Percentiles rank a stretch among this genome's conserved stretches.
Conservation (phyloP, 805 yeast species). For the Sungouiozyma ichnusensis region DNA sequence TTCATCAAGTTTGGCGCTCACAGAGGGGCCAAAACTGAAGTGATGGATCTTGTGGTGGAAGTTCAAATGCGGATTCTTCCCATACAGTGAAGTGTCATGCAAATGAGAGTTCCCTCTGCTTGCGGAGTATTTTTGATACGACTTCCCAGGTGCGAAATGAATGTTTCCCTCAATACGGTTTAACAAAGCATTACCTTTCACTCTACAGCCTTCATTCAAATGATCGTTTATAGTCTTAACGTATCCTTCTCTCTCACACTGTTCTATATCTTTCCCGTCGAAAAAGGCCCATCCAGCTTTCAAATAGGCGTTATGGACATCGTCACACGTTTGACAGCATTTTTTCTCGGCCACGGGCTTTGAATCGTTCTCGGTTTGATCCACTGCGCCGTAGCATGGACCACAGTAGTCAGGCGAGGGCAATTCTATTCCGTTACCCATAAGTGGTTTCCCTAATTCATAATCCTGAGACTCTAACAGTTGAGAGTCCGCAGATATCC, state of each 20-base stretch:
- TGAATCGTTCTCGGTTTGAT: conserved; percentile 41
- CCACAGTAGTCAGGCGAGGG: conserved; percentile 50
- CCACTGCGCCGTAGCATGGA: conserved; percentile 76
- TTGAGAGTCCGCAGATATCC: conserved; percentile 39
- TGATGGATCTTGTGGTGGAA: conserved; percentile 73
- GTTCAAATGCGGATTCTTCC: conserved; percentile 48
- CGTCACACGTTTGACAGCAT: conserved; percentile 81
- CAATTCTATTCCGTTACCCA: not conserved
- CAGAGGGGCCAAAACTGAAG: conserved; percentile 59
- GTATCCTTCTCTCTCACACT: conserved; percentile 85
- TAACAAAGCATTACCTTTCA: conserved; percentile 67
- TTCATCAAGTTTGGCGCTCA: conserved; percentile 3
- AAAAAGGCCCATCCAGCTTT: conserved; percentile 75
- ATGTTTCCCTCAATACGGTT: conserved; percentile 83
- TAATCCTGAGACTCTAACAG: conserved; percentile 23
- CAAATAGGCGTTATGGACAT: conserved; percentile 73
- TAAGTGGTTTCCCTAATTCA: conserved; percentile 26
- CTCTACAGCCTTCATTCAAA: conserved; percentile 77
- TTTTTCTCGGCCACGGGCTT: conserved; percentile 32
- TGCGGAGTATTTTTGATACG: conserved; percentile 35
- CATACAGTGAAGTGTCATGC: conserved; percentile 76
- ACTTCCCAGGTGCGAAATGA: conserved; percentile 93
- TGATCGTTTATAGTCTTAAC: conserved; percentile 50
- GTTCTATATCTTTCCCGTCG: conserved; percentile 80
- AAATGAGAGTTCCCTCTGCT: conserved; percentile 39